Percentiles rank a stretch among this genome's conserved stretches.
These are phyloP conservation scores for Hypericum perforatum DNA, from an alignment of 345 rosid species.

Conservation along the genomic window DNA sequence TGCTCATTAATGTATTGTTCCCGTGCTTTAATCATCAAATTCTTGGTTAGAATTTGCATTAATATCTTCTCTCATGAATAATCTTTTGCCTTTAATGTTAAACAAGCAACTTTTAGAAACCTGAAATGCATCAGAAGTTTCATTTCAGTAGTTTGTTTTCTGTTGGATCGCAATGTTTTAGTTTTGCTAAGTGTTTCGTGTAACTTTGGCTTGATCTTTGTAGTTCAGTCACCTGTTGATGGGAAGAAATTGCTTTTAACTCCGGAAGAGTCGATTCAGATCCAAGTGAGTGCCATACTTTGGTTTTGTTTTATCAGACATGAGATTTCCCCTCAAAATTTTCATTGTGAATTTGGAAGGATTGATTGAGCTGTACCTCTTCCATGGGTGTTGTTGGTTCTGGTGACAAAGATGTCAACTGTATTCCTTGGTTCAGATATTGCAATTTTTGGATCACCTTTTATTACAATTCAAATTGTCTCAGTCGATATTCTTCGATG, in stretches of 20 bases:
- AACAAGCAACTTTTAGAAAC: neutral
- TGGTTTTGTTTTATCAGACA: neutral
- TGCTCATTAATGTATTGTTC: no score
- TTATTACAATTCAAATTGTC: no score
- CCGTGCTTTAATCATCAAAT: no score
- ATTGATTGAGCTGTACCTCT: no score
- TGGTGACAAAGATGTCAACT: no score
- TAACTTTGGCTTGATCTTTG: slow-evolving; percentile 18
- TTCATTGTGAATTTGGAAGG: no score
- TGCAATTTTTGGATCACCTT: no score
- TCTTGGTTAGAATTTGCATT: neutral
- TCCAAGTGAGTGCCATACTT: slow-evolving; percentile 41
- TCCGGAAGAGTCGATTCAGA: slow-evolving; percentile 79
- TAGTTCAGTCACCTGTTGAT: slow-evolving; percentile 63
- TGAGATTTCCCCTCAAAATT: no score
- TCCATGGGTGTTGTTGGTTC: no score
- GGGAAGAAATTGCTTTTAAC: slow-evolving; percentile 80
- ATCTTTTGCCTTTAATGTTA: neutral
- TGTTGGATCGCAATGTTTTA: no score
- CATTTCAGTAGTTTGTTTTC: slow-evolving; percentile 3
- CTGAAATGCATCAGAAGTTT: neutral
- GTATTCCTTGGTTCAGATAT: no score
- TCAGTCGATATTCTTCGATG: no score
- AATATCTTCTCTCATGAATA: neutral
- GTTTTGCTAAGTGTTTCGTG: slow-evolving; percentile 6